These are phyloP conservation scores for Suillus hirtellus DNA, from an alignment of 768 basidiomycete genomes.

Conservation along the genomic window DNA sequence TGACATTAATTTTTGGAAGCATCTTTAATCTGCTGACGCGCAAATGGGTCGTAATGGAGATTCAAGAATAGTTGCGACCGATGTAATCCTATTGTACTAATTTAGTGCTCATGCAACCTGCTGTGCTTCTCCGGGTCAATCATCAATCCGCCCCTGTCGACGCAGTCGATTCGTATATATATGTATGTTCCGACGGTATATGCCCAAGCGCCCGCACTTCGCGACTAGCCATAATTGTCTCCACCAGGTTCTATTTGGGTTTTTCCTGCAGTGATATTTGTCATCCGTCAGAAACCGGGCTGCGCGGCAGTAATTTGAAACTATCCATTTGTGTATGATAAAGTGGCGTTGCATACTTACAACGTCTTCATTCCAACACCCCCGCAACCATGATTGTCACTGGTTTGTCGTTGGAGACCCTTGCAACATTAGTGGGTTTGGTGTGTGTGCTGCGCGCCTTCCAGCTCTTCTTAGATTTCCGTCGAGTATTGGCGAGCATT, in stretches of 20 bases:
- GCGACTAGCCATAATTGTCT: not conserved
- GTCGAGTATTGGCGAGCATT: conserved; percentile 9
- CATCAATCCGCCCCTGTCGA: not conserved
- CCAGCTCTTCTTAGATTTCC: conserved; percentile 10
- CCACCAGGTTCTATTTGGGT: not conserved
- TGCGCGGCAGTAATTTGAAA: not conserved
- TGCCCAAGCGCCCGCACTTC: not conserved
- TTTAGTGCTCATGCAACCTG: not conserved
- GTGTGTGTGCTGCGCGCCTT: conserved; percentile 8
- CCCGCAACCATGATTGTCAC: conserved; percentile 3
- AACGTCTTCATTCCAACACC: not conserved
- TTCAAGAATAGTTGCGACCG: conserved; percentile 23
- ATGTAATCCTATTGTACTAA: not conserved
- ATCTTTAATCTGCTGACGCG: conserved; percentile 86
- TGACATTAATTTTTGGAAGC: conserved; percentile 92
- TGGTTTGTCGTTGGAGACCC: conserved; percentile 10
- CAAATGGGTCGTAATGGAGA: conserved; percentile 62
- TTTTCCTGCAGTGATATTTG: not conserved
- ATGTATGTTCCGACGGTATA: not conserved
- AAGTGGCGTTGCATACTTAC: not conserved
- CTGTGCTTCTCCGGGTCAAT: not conserved
- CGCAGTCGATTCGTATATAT: not conserved
- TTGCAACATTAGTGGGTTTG: conserved; percentile 7
- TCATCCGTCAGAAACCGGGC: not conserved
- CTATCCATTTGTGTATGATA: not conserved